These are phyloP conservation scores for Solanum ossicruentum DNA, from an alignment of 257 asterid species.

Conservation along the genomic window DNA sequence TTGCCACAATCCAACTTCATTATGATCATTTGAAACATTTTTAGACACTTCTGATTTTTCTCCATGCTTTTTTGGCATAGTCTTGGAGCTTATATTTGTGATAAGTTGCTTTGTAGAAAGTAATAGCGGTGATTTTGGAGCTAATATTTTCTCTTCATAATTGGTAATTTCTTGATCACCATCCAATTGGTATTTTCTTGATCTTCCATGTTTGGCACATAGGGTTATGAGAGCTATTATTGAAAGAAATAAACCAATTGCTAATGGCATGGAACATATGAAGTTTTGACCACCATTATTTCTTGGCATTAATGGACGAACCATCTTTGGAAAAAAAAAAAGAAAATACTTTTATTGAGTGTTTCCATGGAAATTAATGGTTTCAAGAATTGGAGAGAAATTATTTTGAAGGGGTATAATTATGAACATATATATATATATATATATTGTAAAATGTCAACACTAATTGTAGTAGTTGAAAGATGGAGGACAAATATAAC, in stretches of 20 bases:
- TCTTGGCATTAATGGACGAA: slow-evolving; percentile 20
- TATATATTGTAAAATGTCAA: neutral
- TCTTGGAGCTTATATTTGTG: neutral
- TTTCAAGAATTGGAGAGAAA: neutral
- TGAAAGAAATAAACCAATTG: slow-evolving; percentile 46
- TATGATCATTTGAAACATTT: neutral
- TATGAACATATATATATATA: neutral
- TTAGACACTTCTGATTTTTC: neutral
- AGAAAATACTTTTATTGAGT: neutral
- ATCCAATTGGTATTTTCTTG: slow-evolving; percentile 2
- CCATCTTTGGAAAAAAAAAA: slow-evolving; percentile 24
- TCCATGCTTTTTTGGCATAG: neutral
- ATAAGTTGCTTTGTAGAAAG: neutral
- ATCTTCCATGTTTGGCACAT: slow-evolving; percentile 46
- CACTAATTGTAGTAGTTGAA: slow-evolving; percentile 25
- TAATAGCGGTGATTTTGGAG: slow-evolving; percentile 9
- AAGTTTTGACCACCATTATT: neutral
- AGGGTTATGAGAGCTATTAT: slow-evolving; percentile 39
- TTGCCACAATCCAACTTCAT: slow-evolving; percentile 55
- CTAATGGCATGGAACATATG: slow-evolving; percentile 31
- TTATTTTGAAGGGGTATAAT: neutral
- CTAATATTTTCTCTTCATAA: slow-evolving; percentile 4
- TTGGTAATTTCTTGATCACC: neutral
- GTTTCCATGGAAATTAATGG: neutral
- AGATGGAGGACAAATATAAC: slow-evolving; percentile 9